These are phyloP conservation scores for Cryptomeria japonica DNA, from an alignment of 75 land plant genomes.

Conservation along the genomic window DNA sequence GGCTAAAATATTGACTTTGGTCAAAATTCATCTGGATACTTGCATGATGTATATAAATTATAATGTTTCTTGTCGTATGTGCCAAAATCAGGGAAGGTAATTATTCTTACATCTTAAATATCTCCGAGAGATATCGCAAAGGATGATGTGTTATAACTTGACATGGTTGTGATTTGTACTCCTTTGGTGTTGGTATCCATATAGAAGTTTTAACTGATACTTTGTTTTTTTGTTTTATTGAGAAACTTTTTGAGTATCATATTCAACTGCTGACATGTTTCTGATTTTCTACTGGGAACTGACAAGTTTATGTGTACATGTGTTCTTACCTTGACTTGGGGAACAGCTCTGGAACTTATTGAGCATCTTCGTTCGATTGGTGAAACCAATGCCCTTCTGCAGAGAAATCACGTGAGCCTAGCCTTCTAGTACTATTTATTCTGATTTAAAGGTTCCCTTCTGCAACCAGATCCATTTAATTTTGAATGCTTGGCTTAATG, in stretches of 20 bases:
- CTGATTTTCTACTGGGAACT: neutral
- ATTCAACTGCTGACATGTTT: neutral
- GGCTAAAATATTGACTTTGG: no score
- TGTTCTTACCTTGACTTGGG: constrained; percentile 2
- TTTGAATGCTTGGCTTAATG: neutral
- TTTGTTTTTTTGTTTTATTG: neutral
- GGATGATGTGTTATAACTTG: neutral
- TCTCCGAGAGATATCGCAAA: neutral
- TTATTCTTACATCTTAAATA: neutral
- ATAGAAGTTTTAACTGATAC: neutral
- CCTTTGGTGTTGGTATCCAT: neutral
- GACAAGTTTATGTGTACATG: neutral
- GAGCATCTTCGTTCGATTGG: constrained; percentile 92
- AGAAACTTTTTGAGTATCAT: neutral
- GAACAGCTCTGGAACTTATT: constrained; percentile 73
- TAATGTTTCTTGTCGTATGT: neutral
- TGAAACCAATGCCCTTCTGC: constrained; percentile 82
- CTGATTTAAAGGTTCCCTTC: neutral
- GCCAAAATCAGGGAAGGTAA: neutral
- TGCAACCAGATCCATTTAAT: constrained; percentile 1
- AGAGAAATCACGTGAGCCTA: constrained; percentile 61
- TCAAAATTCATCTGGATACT: no score
- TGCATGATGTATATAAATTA: neutral
- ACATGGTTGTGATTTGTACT: neutral
- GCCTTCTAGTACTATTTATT: neutral